Evolutionary conservation across 1,139 yeast species (phyloP).

Genomic region (Suhomyces ambrosiae): DNA sequence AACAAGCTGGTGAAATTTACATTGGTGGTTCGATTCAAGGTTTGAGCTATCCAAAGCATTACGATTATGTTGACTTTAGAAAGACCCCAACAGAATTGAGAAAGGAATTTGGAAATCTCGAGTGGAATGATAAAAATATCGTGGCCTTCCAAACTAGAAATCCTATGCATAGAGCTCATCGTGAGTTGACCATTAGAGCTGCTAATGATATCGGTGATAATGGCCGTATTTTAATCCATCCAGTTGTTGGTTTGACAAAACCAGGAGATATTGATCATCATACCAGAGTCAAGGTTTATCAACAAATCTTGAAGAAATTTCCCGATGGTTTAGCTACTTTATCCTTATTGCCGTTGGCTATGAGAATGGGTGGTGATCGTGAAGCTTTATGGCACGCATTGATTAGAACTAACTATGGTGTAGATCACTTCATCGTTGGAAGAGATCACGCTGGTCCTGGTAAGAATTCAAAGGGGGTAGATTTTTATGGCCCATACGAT

Average conservation of each 20-base stretch:
- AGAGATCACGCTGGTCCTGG: conserved; percentile 99
- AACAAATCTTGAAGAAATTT: conserved; percentile 86
- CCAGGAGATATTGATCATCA: conserved; percentile 99
- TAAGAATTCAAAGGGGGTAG: conserved; percentile 86
- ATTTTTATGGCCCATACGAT: conserved; percentile 95
- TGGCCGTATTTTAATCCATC: conserved; percentile 83
- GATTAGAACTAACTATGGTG: conserved; percentile 95
- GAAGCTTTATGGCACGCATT: conserved; percentile 99
- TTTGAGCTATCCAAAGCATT: conserved; percentile 80
- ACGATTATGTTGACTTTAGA: conserved; percentile 85
- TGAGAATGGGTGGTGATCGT: conserved; percentile 99
- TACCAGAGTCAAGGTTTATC: conserved; percentile 93
- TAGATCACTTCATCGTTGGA: conserved; percentile 95
- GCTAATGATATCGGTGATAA: conserved; percentile 56
- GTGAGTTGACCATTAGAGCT: conserved; percentile 94
- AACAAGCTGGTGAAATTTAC: conserved; percentile 79
- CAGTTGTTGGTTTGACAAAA: conserved; percentile 95
- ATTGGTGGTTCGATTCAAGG: conserved; percentile 90
- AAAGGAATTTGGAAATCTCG: conserved; percentile 73
- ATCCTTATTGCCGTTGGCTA: conserved; percentile 88
- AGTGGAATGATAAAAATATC: conserved; percentile 74
- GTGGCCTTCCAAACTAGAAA: conserved; percentile 98
- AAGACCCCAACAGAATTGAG: conserved; percentile 91
- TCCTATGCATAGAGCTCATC: conserved; percentile 98
- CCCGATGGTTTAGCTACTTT: conserved; percentile 93